These are phyloP conservation scores for Saccharomyces hybrid DNA, from an alignment of 1,139 yeast genomes.

Conservation along the genomic window DNA sequence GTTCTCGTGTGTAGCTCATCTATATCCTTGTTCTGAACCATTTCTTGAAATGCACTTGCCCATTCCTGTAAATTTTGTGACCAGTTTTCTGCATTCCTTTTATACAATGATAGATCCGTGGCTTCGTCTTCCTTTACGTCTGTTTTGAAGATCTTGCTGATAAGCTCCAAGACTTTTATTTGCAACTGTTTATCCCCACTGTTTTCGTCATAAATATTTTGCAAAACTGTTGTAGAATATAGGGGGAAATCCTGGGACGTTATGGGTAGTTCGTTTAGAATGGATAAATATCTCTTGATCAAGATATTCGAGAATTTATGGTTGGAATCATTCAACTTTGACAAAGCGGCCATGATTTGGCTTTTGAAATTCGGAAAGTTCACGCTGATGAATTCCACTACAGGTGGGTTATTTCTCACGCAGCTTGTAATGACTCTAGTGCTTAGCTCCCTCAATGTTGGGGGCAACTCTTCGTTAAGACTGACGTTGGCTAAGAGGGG, in stretches of 20 bases:
- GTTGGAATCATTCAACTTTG: constrained; percentile 8
- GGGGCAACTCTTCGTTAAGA: constrained; percentile 13
- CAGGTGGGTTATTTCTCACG: constrained; percentile 66
- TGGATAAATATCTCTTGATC: constrained; percentile 26
- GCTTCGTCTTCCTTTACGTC: constrained; percentile 1
- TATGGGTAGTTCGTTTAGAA: constrained; percentile 19
- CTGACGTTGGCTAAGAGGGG: constrained; percentile 15
- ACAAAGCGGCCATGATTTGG: constrained; percentile 11
- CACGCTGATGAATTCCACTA: constrained; percentile 35
- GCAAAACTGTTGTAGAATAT: constrained; percentile 14
- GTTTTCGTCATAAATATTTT: constrained; percentile 14
- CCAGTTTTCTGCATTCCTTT: constrained; percentile 9
- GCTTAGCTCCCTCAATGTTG: constrained; percentile 38
- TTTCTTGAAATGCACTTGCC: constrained; percentile 22
- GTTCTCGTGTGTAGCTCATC: constrained; percentile 38
- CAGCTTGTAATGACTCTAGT: constrained; percentile 49
- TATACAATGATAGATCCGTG: constrained; percentile 3
- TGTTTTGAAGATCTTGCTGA: constrained; percentile 15
- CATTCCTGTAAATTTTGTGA: constrained; percentile 17
- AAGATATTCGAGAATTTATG: constrained; percentile 8
- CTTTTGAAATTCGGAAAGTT: constrained; percentile 15
- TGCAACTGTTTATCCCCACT: constrained; percentile 24
- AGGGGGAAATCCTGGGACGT: constrained; percentile 9
- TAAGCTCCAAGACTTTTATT: constrained; percentile 28
- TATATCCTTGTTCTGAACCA: constrained; percentile 24